Percentiles rank a stretch among this genome's conserved stretches.
Evolutionary conservation across 2,329 filamentous ascomycete genomes (phyloP).

Genomic region (Blastomyces gilchristii): DNA sequence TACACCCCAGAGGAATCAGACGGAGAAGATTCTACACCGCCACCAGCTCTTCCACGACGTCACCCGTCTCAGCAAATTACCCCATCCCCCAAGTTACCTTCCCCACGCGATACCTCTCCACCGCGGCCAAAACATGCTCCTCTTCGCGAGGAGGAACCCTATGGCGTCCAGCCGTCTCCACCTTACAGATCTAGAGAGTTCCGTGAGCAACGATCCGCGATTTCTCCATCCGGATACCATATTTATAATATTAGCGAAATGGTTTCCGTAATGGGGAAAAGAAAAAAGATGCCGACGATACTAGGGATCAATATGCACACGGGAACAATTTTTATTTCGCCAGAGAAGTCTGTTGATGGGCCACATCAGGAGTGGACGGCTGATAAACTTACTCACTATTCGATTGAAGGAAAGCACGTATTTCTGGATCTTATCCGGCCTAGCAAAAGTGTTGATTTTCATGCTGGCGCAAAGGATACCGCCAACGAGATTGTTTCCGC

Average conservation of each 20-base stretch:
- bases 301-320: conserved; percentile 85
- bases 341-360: conserved; percentile 72
- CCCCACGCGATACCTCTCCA: conserved; percentile 43
- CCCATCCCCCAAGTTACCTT: conserved; percentile 49
- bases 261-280: conserved; percentile 91
- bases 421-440: conserved; percentile 88
- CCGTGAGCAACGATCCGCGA: conserved; percentile 33
- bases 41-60: conserved; percentile 54
- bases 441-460: conserved; percentile 91
- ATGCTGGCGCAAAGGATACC: conserved; percentile 93
- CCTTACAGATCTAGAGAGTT: conserved; percentile 39
- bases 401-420: conserved; percentile 93
- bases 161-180: conserved; percentile 44
- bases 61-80: conserved; percentile 43
- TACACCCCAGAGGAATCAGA: conserved; percentile 60
- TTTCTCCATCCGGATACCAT: conserved; percentile 71
- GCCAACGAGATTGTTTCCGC: conserved; percentile 84
- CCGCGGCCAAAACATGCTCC: conserved; percentile 31
- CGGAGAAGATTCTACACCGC: conserved; percentile 45
- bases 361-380: conserved; percentile 87
- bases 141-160: conserved; percentile 29
- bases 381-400: conserved; percentile 94
- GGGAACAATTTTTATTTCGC: conserved; percentile 80
- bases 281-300: conserved; percentile 97
- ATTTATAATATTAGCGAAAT: conserved; percentile 97